Evolutionary conservation across 2,329 filamentous ascomycete species (phyloP), one percentile per base, ranked within the genome.

Genomic region (Podosphaera xanthii): DNA sequence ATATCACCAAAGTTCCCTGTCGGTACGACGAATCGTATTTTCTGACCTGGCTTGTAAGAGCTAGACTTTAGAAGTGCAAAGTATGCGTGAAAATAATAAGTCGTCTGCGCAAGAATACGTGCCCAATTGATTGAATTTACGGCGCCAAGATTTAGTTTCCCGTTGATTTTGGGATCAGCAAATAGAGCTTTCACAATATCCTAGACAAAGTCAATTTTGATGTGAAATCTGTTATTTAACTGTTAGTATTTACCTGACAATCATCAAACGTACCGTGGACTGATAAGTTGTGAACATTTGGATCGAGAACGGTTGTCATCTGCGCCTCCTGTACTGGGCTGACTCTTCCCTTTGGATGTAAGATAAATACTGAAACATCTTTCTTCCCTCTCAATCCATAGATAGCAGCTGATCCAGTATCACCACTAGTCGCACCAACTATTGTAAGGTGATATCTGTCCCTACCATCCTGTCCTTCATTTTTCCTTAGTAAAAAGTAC

Each of bases 91-190:
- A 96, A 94, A 77, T 95, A 98, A 78, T 95, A 97, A 61, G 87
- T 88, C 63, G 94, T 96, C 74, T 98, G 92, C 10, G 92, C 91
- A 44, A 98, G 79, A 65, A 98, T 97, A 65, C 92, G 80, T 1
- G 90, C 86, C 80, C 85, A 96, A 74, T 97, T 97, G 74, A 97
- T 97, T 53, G 86, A 92, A 76, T 97, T 97, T 65, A 97, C 88
- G 50, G 92, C 91, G 48, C 86, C 91, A 50, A 97, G 83, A 65
- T 87, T 88, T 68, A 91, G 81, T 1, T 80, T 82, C 65, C 78
- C 75, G 76, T 97, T 97, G 70, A 87, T 85, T 59, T 89, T 82
- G 2, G 84, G 76, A 67, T 98, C 91, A 63, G 82, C 83, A 69
- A 97, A 96, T 57, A 98, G 78, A 0, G 86, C 83, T 74, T 98